A percentile compares a stretch with the other conserved stretches of the same genome.
Conservation (phyloP, 2,329 filamentous ascomycete species). For the Nannizziopsis barbatae region DNA sequence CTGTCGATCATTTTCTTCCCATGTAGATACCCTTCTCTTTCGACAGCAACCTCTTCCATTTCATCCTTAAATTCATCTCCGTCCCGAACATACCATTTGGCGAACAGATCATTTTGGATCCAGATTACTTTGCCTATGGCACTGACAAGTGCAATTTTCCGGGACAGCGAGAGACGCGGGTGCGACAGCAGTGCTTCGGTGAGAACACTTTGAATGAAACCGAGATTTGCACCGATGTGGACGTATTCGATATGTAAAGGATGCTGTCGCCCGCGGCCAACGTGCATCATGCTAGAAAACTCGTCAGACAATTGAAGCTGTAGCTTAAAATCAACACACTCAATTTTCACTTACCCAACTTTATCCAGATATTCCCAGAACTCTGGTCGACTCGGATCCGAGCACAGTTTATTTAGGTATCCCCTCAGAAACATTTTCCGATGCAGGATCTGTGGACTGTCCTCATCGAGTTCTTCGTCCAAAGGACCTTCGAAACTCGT, state of each 20-base stretch:
- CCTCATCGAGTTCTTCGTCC: slow-evolving; percentile 52
- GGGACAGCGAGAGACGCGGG: slow-evolving; percentile 52
- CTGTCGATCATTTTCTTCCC: slow-evolving; percentile 46
- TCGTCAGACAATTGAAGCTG: neutral
- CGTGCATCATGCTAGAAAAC: slow-evolving; percentile 57
- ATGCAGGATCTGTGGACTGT: slow-evolving; percentile 62
- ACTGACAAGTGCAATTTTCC: slow-evolving; percentile 63
- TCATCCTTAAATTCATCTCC: slow-evolving; percentile 48
- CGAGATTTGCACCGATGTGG: slow-evolving; percentile 60
- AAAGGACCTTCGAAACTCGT: slow-evolving; percentile 56
- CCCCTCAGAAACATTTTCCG: slow-evolving; percentile 68
- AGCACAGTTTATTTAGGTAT: slow-evolving; percentile 63
- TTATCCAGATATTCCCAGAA: slow-evolving; percentile 80
- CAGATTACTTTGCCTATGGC: slow-evolving; percentile 72
- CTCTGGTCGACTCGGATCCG: slow-evolving; percentile 61
- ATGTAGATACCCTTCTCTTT: slow-evolving; percentile 54
- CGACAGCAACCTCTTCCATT: slow-evolving; percentile 39
- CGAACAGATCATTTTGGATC: slow-evolving; percentile 79
- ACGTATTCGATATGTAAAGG: slow-evolving; percentile 71
- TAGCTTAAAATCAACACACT: neutral
- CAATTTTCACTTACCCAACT: slow-evolving; percentile 49
- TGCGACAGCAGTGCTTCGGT: slow-evolving; percentile 64
- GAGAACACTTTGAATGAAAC: slow-evolving; percentile 66
- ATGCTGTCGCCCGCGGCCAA: slow-evolving; percentile 59
- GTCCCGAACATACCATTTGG: slow-evolving; percentile 67